phyloP scores from a whole-genome alignment of 2,329 filamentous ascomycete species.

The Colletotrichum magnum region DNA sequence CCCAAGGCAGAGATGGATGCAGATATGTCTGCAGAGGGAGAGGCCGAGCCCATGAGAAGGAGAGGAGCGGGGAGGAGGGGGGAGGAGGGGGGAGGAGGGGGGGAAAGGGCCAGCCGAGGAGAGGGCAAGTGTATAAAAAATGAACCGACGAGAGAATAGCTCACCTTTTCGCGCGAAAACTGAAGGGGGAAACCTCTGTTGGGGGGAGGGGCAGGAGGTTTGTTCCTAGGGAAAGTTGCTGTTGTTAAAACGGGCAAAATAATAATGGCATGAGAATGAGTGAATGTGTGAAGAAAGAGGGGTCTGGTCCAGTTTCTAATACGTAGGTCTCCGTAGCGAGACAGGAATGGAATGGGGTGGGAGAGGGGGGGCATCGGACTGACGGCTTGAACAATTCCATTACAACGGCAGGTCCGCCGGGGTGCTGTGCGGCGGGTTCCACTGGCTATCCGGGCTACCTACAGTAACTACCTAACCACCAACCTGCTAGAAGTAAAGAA shows the following conservation, averaged over 20 bases:
- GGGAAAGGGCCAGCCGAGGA: background rate
- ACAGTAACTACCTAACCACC: too few species aligned
- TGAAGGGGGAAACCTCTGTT: constrained; percentile 1
- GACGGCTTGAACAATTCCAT: background rate
- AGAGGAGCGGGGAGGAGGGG: background rate
- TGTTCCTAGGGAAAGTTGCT: constrained; percentile 30
- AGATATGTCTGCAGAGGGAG: background rate
- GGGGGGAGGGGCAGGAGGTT: constrained; percentile 18
- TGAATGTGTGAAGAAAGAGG: constrained; percentile 38
- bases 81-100: background rate
- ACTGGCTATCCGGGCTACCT: too few species aligned
- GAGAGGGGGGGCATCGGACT: constrained; percentile 6
- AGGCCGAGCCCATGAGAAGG: background rate
- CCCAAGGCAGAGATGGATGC: background rate
- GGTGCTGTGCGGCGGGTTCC: too few species aligned
- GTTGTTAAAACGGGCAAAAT: constrained; percentile 32
- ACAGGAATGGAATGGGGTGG: background rate
- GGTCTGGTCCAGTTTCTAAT: constrained; percentile 27
- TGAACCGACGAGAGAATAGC: constrained; percentile 7
- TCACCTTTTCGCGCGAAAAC: constrained; percentile 40
- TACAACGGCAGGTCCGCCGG: too few species aligned
- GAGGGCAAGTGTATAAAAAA: constrained; percentile 12
- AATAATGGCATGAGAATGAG: constrained; percentile 1
- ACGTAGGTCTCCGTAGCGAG: constrained; percentile 9
- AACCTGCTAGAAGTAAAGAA: too few species aligned